Percentiles rank a stretch among this genome's conserved stretches.
These are phyloP conservation scores for Fusarium scirpi DNA, from an alignment of 2,329 filamentous ascomycete genomes.

Conservation along the genomic window DNA sequence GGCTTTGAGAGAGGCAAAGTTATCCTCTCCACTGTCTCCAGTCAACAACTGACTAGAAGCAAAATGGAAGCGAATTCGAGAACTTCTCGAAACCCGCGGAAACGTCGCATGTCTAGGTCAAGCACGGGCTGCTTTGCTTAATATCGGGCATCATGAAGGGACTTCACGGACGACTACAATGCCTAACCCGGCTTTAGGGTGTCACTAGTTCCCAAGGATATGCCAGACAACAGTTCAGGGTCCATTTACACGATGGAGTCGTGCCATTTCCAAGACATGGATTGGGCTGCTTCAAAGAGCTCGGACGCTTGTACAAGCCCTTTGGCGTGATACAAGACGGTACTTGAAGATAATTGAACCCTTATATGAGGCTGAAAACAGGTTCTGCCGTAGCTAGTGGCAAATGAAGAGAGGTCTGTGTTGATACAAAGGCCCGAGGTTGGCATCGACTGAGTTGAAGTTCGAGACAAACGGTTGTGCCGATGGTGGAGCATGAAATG, in stretches of 20 bases:
- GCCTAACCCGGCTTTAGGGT: background rate
- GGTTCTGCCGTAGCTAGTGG: constrained; percentile 8
- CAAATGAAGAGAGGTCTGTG: constrained; percentile 31
- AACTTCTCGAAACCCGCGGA: background rate
- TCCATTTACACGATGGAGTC: constrained; percentile 11
- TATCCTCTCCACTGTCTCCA: background rate
- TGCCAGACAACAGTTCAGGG: constrained; percentile 25
- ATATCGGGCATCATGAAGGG: constrained; percentile 2
- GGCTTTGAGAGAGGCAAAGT: constrained; percentile 8
- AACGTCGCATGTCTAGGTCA: constrained; percentile 3
- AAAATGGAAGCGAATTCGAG: constrained; percentile 19
- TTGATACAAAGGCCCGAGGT: background rate
- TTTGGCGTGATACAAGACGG: constrained; percentile 33
- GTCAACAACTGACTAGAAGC: constrained; percentile 15
- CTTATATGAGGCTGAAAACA: constrained; percentile 29
- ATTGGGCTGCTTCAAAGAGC: constrained; percentile 10
- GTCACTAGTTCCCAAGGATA: constrained; percentile 25
- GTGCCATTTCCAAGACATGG: constrained; percentile 28
- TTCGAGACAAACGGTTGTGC: background rate
- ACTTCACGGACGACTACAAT: constrained; percentile 8
- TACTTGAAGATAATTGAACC: constrained; percentile 21
- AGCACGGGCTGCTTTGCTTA: constrained; percentile 26
- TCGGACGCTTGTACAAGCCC: constrained; percentile 4
- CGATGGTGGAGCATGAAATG: constrained; percentile 27
- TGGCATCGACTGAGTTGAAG: constrained; percentile 3